phyloP scores from a whole-genome alignment of 345 rosid genomes.

The Syzygium aqueum region DNA sequence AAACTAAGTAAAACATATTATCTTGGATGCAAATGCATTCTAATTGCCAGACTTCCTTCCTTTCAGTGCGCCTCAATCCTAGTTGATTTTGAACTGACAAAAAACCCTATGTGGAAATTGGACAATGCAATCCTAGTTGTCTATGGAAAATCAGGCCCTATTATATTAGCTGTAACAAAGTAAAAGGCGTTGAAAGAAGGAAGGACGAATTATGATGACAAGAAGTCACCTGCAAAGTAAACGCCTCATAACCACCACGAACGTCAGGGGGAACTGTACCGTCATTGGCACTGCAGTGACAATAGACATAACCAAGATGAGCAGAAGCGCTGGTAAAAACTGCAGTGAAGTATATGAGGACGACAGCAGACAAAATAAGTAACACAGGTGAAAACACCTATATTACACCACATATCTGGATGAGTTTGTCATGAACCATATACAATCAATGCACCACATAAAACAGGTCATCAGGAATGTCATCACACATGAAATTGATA shows the following conservation, averaged over 20 bases:
- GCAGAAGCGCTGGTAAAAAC: background rate
- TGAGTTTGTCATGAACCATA: background rate
- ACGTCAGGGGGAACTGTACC: slow-evolving; percentile 42
- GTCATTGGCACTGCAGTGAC: slow-evolving; percentile 54
- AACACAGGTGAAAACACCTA: background rate
- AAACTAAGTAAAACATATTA: background rate
- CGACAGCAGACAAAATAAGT: background rate
- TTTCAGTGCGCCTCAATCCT: background rate
- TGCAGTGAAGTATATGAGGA: background rate
- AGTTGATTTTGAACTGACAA: background rate
- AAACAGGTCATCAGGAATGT: background rate
- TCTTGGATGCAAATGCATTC: background rate
- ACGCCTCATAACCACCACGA: slow-evolving; percentile 82
- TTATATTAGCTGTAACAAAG: background rate
- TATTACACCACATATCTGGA: background rate
- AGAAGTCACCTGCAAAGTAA: slow-evolving; percentile 55
- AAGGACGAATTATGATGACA: background rate
- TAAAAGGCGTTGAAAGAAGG: background rate
- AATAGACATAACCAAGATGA: background rate
- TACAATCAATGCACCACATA: background rate
- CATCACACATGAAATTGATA: background rate
- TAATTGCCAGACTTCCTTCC: background rate
- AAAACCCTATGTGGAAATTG: background rate
- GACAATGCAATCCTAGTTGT: background rate
- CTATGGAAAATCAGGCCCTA: background rate